phyloP scores from a whole-genome alignment of 2,329 filamentous ascomycete genomes.

The Paecilomyces dactylethromorphus region DNA sequence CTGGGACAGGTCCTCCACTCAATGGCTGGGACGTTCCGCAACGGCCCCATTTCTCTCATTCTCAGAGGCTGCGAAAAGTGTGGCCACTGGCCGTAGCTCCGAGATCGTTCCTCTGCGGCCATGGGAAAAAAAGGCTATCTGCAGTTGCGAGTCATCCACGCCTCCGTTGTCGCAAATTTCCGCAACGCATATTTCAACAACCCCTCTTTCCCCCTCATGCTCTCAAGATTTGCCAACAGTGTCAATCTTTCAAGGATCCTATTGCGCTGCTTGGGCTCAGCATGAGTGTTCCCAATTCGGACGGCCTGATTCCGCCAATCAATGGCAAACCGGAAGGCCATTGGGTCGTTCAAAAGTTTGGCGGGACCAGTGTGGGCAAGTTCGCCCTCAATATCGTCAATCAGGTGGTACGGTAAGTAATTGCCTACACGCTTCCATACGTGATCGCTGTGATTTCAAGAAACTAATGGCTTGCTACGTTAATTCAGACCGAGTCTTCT shows the following conservation, averaged over 20 bases:
- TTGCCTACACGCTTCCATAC: slow-evolving; percentile 1
- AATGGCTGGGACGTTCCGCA: background rate
- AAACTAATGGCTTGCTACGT: background rate
- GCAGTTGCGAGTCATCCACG: slow-evolving; percentile 1
- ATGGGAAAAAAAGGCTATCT: slow-evolving; percentile 7
- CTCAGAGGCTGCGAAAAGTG: background rate
- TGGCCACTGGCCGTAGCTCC: slow-evolving; percentile 2
- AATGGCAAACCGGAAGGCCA: slow-evolving; percentile 24
- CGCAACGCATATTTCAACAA: slow-evolving; percentile 15
- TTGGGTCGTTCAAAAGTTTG: slow-evolving; percentile 93
- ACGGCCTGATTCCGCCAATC: slow-evolving; percentile 3
- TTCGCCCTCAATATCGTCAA: slow-evolving; percentile 71
- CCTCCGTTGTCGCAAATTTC: slow-evolving; percentile 23
- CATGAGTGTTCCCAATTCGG: slow-evolving; percentile 8
- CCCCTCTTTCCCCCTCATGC: slow-evolving; percentile 5
- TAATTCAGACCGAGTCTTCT: slow-evolving; percentile 51
- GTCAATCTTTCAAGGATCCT: background rate
- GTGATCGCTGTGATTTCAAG: background rate
- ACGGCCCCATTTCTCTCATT: too few relatives aligned
- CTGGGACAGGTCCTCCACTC: too few relatives aligned
- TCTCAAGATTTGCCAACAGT: background rate
- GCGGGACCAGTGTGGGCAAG: slow-evolving; percentile 92
- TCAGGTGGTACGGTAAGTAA: slow-evolving; percentile 59
- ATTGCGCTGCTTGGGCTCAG: background rate
- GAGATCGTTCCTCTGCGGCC: slow-evolving; percentile 11